phyloP scores from a whole-genome alignment of 2,329 filamentous ascomycete genomes.

The Clonostachys rosea region DNA sequence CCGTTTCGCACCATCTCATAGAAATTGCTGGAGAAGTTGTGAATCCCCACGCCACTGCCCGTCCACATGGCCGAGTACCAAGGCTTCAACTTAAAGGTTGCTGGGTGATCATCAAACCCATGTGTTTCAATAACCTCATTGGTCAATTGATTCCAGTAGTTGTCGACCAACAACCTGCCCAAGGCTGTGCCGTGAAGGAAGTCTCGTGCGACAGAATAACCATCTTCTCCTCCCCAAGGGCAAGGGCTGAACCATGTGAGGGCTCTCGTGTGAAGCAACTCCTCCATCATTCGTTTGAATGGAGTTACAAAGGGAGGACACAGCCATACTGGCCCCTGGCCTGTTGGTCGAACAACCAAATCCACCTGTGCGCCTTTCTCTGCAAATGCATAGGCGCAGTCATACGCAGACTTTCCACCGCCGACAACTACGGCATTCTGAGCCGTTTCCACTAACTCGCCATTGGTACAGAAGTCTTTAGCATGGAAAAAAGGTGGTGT shows the following conservation, averaged over 20 bases:
- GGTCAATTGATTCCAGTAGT: conserved; percentile 43
- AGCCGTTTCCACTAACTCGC: conserved; percentile 16
- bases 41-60: conserved; percentile 44
- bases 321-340: conserved; percentile 51
- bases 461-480: conserved; percentile 28
- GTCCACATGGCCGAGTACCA: conserved; percentile 38
- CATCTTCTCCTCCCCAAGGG: conserved; percentile 55
- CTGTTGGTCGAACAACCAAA: conserved; percentile 41
- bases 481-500: conserved; percentile 33
- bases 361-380: conserved; percentile 40
- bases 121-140: conserved; percentile 39
- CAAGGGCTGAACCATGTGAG: conserved; percentile 64
- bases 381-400: conserved; percentile 50
- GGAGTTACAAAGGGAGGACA: conserved; percentile 56
- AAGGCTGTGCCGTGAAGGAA: conserved; percentile 45
- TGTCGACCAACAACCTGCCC: conserved; percentile 38
- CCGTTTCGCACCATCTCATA: conserved; percentile 45
- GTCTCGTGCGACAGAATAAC: conserved; percentile 35
- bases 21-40: conserved; percentile 45
- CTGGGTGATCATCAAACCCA: conserved; percentile 35
- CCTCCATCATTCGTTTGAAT: conserved; percentile 54
- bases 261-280: conserved; percentile 44
- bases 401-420: conserved; percentile 52
- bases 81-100: conserved; percentile 31
- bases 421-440: conserved; percentile 44